phyloP scores from a whole-genome alignment of 495 filamentous ascomycete species.

The Collariella sp. region DNA sequence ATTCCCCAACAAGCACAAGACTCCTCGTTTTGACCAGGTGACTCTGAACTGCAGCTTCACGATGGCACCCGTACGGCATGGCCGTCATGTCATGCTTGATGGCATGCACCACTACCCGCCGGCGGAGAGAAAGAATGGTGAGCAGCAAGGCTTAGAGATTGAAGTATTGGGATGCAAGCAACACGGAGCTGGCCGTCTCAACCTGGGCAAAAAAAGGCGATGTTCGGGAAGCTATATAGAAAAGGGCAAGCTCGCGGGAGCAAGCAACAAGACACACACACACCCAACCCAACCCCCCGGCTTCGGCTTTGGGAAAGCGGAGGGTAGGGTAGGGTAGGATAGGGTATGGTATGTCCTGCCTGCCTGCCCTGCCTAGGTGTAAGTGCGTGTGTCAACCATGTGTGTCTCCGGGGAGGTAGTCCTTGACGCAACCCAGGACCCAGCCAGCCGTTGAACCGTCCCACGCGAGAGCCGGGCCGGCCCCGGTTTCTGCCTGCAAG shows the following conservation, averaged over 20 bases:
- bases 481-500: constrained; percentile 12
- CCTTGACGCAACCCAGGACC: background rate
- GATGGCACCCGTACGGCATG: constrained; percentile 8
- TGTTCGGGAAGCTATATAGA: constrained; percentile 29
- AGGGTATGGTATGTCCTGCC: background rate
- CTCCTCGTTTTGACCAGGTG: background rate
- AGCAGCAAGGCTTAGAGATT: background rate
- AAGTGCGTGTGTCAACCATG: background rate
- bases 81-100: constrained; percentile 18
- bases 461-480: background rate
- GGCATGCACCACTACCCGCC: background rate
- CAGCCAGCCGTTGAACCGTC: background rate
- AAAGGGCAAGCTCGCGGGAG: constrained; percentile 14
- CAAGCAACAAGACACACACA: background rate
- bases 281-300: background rate
- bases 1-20: background rate
- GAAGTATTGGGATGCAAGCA: background rate
- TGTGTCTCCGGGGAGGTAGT: background rate
- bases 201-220: background rate
- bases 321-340: too few species aligned
- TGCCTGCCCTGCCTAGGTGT: background rate
- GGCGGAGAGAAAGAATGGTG: background rate
- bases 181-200: background rate
- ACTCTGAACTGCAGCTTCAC: constrained; percentile 3
- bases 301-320: too few species aligned